Conservation (phyloP, 2,329 filamentous ascomycete species). For the Aureobasidium sp. region DNA sequence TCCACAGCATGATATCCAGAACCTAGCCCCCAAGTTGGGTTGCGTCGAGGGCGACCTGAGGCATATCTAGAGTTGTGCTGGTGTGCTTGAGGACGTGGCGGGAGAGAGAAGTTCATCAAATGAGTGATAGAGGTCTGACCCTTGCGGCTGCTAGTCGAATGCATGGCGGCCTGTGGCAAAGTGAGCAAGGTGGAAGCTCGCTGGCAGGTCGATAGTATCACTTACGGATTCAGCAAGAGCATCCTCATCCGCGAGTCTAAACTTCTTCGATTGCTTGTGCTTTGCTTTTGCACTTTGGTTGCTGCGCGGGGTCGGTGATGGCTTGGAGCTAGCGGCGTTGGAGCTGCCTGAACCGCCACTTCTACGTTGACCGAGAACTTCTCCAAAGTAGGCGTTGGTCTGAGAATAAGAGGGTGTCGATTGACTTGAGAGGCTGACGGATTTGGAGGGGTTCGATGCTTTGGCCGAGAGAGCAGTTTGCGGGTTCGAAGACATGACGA, state of each 20-base stretch:
- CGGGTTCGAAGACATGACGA: slow-evolving; percentile 36
- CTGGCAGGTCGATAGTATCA: slow-evolving; percentile 16
- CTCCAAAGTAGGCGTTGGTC: slow-evolving; percentile 33
- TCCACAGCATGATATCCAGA: slow-evolving; percentile 86
- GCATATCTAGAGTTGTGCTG: slow-evolving; percentile 21
- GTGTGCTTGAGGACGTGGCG: slow-evolving; percentile 61
- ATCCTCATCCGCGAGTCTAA: slow-evolving; percentile 72
- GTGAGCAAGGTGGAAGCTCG: slow-evolving; percentile 17
- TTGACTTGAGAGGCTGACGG: slow-evolving; percentile 27
- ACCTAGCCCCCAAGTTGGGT: slow-evolving; percentile 74
- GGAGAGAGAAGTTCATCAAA: slow-evolving; percentile 81
- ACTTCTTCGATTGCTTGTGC: slow-evolving; percentile 72
- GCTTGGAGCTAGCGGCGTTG: slow-evolving; percentile 30
- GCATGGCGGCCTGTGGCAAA: slow-evolving; percentile 48
- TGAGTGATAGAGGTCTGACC: slow-evolving; percentile 97
- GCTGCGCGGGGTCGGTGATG: slow-evolving; percentile 54
- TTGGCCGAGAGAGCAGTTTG: slow-evolving; percentile 26
- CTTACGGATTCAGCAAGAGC: slow-evolving; percentile 71
- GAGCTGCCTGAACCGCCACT: slow-evolving; percentile 30
- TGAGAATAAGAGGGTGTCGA: slow-evolving; percentile 37
- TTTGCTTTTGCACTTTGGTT: slow-evolving; percentile 69
- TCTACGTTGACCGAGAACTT: slow-evolving; percentile 36
- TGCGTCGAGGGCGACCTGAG: slow-evolving; percentile 43
- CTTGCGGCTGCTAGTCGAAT: slow-evolving; percentile 60
- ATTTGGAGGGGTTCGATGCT: slow-evolving; percentile 33